Base-by-base conservation (phyloP, 1,284 basidiomycete genomes). In the Malassezia sympodialis region DNA sequence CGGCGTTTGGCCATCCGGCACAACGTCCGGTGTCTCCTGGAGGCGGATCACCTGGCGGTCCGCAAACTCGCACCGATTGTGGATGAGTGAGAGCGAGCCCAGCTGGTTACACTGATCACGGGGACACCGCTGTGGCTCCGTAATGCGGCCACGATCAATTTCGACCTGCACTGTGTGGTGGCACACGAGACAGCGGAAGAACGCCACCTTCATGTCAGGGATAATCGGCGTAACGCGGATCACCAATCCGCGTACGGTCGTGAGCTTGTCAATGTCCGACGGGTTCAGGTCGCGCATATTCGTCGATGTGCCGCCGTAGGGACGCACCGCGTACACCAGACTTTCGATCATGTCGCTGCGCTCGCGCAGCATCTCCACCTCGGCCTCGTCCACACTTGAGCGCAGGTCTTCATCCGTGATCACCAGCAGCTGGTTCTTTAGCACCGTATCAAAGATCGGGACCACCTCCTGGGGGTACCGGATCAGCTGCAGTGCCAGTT, bases 141-240 rank as follows among this genome's bases (percentile, higher is more conserved):
- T 83, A 66, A 98, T 96, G 75, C 89, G 87, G 35, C 93, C 93
- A 11, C 91, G 84, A 76, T 96, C 90, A 53, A 98, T 94, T 71
- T 94, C 90, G 60, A 88, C 88, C 72, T 89, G 86, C 7, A 90
- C 83, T 5, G 91, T 94, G 76, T 98, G 91, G 56, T 86, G 86
- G 76, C 94, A 98, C 35, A 85, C 86, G n/a, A 89, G 79, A 77
- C 93, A 98, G 44, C 91, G 87, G 83, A 98, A 98, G 79, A 98
- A 98, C 28, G 91, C 93, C 69, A 83, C 40, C 77, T 90, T 90
- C 94, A 98, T 98, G 76, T 98, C 93, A 2, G 94, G 93, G 55
- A 98, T 96, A 69, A 98, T 86, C 4, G 93, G 89, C 0, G 93
- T 96, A 0, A 90, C 88, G 37, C 94, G 87, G 65, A 98, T 98